Percentiles rank a stretch among this genome's conserved stretches.
Evolutionary conservation across 192 early-diverging fungal genomes (phyloP).

Genomic region (Podila clonocystis): DNA sequence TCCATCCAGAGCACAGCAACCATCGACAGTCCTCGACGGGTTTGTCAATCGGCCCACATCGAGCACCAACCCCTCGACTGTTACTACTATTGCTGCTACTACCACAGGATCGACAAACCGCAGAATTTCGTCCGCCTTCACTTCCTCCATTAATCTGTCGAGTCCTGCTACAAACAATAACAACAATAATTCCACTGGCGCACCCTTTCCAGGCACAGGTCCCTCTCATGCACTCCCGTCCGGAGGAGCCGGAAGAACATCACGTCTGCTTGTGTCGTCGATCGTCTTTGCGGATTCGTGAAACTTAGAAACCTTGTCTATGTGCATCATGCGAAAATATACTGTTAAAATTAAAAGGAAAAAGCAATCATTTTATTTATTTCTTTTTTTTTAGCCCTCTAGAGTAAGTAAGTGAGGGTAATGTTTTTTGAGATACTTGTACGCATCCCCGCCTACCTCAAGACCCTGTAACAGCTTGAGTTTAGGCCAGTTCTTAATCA

Average conservation of each 20-base stretch:
- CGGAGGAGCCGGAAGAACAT: conserved; percentile 15
- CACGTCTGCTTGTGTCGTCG: conserved; percentile 28
- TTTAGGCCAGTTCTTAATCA: no score
- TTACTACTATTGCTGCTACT: neutral
- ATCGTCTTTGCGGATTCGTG: conserved; percentile 37
- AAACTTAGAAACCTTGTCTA: neutral
- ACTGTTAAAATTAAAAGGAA: no score
- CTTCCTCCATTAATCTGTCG: conserved; percentile 30
- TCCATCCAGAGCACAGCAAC: conserved; percentile 17
- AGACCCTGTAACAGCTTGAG: no score
- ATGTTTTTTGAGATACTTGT: no score
- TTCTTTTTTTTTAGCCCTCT: no score
- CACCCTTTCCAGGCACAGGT: neutral
- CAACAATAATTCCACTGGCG: neutral
- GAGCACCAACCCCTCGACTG: neutral
- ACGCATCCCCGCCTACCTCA: no score
- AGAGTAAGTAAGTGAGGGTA: no score
- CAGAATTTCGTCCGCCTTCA: conserved; percentile 31
- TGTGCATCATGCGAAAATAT: no score
- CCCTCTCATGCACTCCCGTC: neutral
- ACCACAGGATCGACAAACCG: neutral
- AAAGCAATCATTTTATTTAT: no score
- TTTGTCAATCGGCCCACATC: neutral
- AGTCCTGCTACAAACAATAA: neutral
- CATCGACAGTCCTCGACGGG: neutral